A percentile compares a stretch with the other conserved stretches of the same genome.
Conservation (phyloP, 2,329 filamentous ascomycete species). For the Bimuria novae-zelandiae region DNA sequence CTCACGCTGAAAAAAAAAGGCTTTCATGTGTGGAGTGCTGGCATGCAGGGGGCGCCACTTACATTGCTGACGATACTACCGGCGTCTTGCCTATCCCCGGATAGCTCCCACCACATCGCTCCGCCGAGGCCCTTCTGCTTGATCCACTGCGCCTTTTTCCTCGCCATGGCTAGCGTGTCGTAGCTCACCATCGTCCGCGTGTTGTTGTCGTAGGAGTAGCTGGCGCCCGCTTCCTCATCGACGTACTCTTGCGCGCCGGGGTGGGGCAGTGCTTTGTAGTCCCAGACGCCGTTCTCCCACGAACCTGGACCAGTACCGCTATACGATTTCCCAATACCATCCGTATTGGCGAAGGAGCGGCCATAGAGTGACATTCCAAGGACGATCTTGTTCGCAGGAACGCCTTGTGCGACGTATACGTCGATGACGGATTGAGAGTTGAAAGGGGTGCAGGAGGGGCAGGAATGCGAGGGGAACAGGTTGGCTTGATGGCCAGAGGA, state of each 20-base stretch:
- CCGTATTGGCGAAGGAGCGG: slow-evolving; percentile 78
- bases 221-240: slow-evolving; percentile 69
- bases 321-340: slow-evolving; percentile 72
- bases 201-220: slow-evolving; percentile 73
- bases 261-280: slow-evolving; percentile 83
- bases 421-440: slow-evolving; percentile 72
- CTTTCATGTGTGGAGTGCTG: background rate
- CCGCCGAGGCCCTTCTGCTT: slow-evolving; percentile 71
- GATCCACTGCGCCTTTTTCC: slow-evolving; percentile 74
- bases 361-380: slow-evolving; percentile 93
- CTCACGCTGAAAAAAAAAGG: background rate
- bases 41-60: too few species aligned
- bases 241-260: slow-evolving; percentile 66
- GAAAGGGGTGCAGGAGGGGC: slow-evolving; percentile 74
- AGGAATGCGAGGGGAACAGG: slow-evolving; percentile 63
- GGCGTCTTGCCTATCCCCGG: slow-evolving; percentile 69
- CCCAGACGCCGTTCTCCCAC: slow-evolving; percentile 79
- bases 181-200: slow-evolving; percentile 76
- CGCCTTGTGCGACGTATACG: slow-evolving; percentile 66
- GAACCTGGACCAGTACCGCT: slow-evolving; percentile 75
- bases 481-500: slow-evolving; percentile 80
- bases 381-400: slow-evolving; percentile 74
- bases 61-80: slow-evolving; percentile 63
- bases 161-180: slow-evolving; percentile 68
- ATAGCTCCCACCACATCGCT: slow-evolving; percentile 97